Evolutionary conservation across 768 basidiomycete species (phyloP).

Genomic region (Lentinus tigrinus): DNA sequence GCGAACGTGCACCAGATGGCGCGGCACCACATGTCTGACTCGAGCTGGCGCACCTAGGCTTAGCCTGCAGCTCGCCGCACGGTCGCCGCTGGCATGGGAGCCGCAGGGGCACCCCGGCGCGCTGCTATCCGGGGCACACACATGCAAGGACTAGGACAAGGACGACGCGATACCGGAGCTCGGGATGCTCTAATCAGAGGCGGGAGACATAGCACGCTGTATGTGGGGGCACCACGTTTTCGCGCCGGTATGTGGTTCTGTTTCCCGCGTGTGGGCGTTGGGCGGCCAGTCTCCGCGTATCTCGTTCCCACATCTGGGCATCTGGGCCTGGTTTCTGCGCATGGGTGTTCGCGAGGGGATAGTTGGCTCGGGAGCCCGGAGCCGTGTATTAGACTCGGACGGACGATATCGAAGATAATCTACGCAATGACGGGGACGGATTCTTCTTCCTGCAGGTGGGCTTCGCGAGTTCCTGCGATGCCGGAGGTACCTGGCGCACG

Average conservation of each 20-base stretch:
- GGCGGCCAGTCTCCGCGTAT: not conserved
- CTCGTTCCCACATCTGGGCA: not conserved
- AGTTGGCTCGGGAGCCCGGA: constrained; percentile 14
- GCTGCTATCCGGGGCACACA: not conserved
- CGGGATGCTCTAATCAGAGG: not conserved
- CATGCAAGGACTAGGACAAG: not conserved
- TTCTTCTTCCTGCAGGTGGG: not conserved
- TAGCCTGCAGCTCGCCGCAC: not conserved
- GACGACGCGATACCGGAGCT: not conserved
- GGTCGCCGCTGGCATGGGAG: no score
- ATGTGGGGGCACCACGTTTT: not conserved
- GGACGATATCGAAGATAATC: constrained; percentile 20
- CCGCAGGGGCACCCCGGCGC: no score
- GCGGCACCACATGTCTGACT: constrained; percentile 12
- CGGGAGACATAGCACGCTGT: no score
- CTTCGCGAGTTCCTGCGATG: constrained; percentile 17
- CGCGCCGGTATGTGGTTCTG: not conserved
- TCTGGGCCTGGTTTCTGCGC: constrained; percentile 1
- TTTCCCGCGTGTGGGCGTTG: not conserved
- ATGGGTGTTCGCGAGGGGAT: constrained; percentile 1
- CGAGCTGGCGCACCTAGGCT: constrained; percentile 19
- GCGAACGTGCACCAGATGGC: constrained; percentile 1
- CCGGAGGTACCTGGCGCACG: constrained; percentile 6
- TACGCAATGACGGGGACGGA: not conserved
- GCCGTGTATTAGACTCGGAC: constrained; percentile 13